Base-by-base conservation (phyloP, 2,329 filamentous ascomycete genomes). In the Penicillium sp. region DNA sequence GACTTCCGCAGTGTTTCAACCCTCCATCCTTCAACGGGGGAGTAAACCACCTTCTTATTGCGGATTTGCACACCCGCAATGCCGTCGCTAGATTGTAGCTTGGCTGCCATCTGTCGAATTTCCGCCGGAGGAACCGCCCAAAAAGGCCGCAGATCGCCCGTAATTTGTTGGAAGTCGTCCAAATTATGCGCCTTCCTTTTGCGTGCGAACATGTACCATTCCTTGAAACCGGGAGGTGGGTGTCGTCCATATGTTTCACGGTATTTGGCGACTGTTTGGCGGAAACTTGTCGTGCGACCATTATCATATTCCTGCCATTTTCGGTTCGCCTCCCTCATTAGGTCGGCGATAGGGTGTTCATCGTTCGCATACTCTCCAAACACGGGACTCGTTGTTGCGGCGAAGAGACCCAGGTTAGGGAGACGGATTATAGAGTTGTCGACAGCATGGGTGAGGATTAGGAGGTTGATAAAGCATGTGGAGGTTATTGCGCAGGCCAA, bases 1-100 rank as follows among this genome's bases (percentile, higher is more conserved):
- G 85, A 73, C 4, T 71, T 67, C 25, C 69, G 69, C 50, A 79
- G 72, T 0, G 74, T 77, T 23, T 79, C 71, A 4, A 75, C 71
- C 38, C 78, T 71, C 79, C 78, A 81, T 4, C 54, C 61, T 55
- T 73, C 71, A n/a, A 68, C 72, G 10, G 74, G 71, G 59, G 71
- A 73, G 19, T 57, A 15, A 13, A 76, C 71, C 21, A 74, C 59
- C 45, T 71, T 69, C 48, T 71, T 64, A 33, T 73, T 60, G 10
- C 73, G 70, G 42, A 75, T 66, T 47, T 73, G 71, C 17, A 76
- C 63, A 27, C 70, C 71, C 2, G 71, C 61, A 9, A 71, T 68
- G 3, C 71, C 71, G 2, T 62, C 52, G 12, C 70, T 63, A 33
- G 65, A 62, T 60, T 67, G 71, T 63, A 75, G 71, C 46, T 67